Percentiles rank a stretch among this genome's conserved stretches.
Conservation (phyloP, 176 grass and related monocot genomes). For the Puccinellia tenuiflora region DNA sequence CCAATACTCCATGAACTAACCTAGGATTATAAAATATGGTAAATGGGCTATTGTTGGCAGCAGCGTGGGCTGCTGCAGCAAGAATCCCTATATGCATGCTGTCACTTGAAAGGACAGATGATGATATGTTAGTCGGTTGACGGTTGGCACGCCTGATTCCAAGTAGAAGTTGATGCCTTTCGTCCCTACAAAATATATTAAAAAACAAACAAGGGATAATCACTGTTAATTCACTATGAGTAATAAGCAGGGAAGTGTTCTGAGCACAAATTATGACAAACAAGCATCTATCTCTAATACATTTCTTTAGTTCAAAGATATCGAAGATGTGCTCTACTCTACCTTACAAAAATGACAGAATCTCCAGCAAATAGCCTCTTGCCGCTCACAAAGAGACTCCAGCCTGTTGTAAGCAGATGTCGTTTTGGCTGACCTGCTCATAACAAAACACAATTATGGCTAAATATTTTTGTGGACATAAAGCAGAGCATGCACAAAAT, state of each 20-base stretch:
- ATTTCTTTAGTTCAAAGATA: background rate
- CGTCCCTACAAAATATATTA: conserved; percentile 44
- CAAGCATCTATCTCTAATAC: background rate
- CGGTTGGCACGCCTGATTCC: conserved; percentile 75
- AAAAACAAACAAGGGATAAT: conserved; percentile 4
- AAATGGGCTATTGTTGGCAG: conserved; percentile 73
- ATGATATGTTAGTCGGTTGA: conserved; percentile 66
- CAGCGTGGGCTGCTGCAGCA: conserved; percentile 83
- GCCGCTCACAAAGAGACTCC: conserved; percentile 74
- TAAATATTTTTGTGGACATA: conserved; percentile 6
- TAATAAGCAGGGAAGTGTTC: background rate
- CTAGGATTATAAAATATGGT: conserved; percentile 95
- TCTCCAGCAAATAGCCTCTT: conserved; percentile 67
- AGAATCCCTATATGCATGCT: conserved; percentile 97
- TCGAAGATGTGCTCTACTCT: background rate
- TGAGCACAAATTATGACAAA: background rate
- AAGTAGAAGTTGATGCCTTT: conserved; percentile 70
- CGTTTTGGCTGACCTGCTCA: conserved; percentile 61
- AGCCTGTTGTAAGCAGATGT: conserved; percentile 70
- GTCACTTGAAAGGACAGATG: conserved; percentile 89
- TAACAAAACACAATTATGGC: background rate
- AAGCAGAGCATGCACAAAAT: background rate
- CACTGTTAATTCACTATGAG: background rate
- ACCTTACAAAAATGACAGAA: conserved; percentile 75
- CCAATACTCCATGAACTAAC: conserved; percentile 26